These are phyloP conservation scores for Camellia sinensis DNA, from an alignment of 148 eudicot species.

Conservation along the genomic window DNA sequence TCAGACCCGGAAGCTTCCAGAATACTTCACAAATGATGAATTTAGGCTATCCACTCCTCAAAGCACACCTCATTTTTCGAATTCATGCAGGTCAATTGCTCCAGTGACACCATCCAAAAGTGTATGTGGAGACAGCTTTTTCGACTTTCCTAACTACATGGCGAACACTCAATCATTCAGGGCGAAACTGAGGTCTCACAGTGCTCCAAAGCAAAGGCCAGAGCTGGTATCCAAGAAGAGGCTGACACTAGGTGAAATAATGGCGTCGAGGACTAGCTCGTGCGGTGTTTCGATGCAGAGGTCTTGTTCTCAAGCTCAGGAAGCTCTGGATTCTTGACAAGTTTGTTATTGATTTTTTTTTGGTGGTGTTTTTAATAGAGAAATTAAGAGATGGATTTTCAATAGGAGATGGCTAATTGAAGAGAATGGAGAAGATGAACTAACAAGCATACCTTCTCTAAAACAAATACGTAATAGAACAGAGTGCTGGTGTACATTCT, in stretches of 20 bases:
- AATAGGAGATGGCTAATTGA: too few species aligned
- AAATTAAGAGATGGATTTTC: neutral
- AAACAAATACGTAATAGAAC: too few species aligned
- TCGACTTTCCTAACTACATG: constrained; percentile 71
- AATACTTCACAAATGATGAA: constrained; percentile 45
- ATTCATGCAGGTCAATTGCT: constrained; percentile 32
- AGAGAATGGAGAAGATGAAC: too few species aligned
- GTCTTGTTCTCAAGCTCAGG: constrained; percentile 55
- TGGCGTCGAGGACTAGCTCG: constrained; percentile 77
- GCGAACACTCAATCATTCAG: constrained; percentile 71
- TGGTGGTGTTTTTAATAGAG: too few species aligned
- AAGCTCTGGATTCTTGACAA: constrained; percentile 36
- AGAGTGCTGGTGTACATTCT: too few species aligned
- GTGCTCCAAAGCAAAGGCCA: constrained; percentile 85
- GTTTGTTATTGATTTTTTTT: too few species aligned
- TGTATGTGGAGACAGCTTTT: constrained; percentile 66
- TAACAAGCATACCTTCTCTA: too few species aligned
- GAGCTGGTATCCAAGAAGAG: constrained; percentile 52
- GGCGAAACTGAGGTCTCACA: constrained; percentile 82
- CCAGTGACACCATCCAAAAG: constrained; percentile 75
- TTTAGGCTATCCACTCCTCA: constrained; percentile 60
- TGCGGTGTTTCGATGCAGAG: constrained; percentile 80
- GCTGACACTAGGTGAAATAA: constrained; percentile 59
- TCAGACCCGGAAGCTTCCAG: constrained; percentile 35
- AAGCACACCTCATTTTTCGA: constrained; percentile 66